Percentiles rank a stretch among this genome's conserved stretches.
Conservation (phyloP, 2,329 filamentous ascomycete species). For the Exophiala aquamarina region DNA sequence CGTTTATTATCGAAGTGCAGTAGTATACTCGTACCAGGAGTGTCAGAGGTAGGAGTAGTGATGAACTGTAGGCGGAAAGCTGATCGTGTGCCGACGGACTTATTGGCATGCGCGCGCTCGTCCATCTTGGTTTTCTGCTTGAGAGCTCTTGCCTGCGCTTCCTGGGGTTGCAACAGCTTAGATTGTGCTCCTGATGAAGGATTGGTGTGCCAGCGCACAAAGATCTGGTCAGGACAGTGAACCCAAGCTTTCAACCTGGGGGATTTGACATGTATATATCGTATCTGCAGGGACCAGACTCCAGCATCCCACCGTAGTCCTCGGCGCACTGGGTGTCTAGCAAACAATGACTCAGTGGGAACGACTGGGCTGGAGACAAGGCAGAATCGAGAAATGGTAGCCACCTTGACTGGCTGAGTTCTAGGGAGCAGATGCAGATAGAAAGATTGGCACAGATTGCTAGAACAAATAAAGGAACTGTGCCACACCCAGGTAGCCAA, state of each 20-base stretch:
- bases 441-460: too few relatives aligned
- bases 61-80: slow-evolving; percentile 71
- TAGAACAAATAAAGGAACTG: too few relatives aligned
- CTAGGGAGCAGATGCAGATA: too few relatives aligned
- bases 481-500: too few relatives aligned
- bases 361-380: background rate
- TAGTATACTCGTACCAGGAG: slow-evolving; percentile 72
- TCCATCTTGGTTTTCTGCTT: slow-evolving; percentile 14
- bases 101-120: slow-evolving; percentile 4
- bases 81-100: slow-evolving; percentile 36
- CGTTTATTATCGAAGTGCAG: slow-evolving; percentile 78
- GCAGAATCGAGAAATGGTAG: too few relatives aligned
- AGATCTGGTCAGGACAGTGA: background rate
- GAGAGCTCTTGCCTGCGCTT: background rate
- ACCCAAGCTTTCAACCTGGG: too few relatives aligned
- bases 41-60: slow-evolving; percentile 83
- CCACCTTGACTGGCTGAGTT: too few relatives aligned
- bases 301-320: too few relatives aligned
- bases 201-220: background rate
- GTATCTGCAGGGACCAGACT: too few relatives aligned
- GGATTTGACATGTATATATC: too few relatives aligned
- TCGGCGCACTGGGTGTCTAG: too few relatives aligned
- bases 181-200: slow-evolving; percentile 13
- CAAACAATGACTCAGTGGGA: too few relatives aligned
- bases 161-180: background rate